phyloP scores from a whole-genome alignment of 495 filamentous ascomycete genomes.

The Penicillium parvum region DNA sequence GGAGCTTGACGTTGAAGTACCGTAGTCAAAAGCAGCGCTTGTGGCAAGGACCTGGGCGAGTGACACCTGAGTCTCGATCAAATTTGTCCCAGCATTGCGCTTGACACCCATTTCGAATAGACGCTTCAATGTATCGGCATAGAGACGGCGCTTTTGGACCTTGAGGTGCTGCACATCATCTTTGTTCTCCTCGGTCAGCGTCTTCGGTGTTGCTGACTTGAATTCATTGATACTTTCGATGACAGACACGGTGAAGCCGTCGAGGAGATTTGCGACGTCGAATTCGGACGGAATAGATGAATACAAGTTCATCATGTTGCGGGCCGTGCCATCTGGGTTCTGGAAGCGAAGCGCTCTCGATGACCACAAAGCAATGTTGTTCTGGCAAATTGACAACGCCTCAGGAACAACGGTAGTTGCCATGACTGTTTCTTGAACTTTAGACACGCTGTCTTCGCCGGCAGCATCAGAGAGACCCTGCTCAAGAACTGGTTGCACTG shows the following conservation, averaged over 20 bases:
- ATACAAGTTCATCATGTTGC: conserved; percentile 57
- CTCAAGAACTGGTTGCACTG: conserved; percentile 59
- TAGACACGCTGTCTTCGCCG: conserved; percentile 20
- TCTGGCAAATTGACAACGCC: conserved; percentile 49
- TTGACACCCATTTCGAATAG: conserved; percentile 86
- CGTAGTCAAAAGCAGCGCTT: conserved; percentile 31
- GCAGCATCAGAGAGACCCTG: conserved; percentile 58
- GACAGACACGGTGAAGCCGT: conserved; percentile 62
- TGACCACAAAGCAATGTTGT: conserved; percentile 50
- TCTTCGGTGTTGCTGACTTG: conserved; percentile 72
- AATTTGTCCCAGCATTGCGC: conserved; percentile 64
- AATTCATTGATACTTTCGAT: conserved; percentile 64
- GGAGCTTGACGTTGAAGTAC: conserved; percentile 15
- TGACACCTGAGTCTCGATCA: conserved; percentile 67
- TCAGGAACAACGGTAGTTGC: conserved; percentile 33
- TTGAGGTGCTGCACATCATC: conserved; percentile 79
- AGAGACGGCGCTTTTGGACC: conserved; percentile 82
- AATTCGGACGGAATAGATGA: conserved; percentile 47
- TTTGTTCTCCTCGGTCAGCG: conserved; percentile 77
- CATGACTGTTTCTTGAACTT: conserved; percentile 11
- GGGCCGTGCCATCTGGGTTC: conserved; percentile 60
- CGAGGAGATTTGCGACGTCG: conserved; percentile 56
- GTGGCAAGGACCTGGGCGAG: conserved; percentile 62
- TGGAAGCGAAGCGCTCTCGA: conserved; percentile 62
- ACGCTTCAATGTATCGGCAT: conserved; percentile 76